Conservation (phyloP, 2,329 filamentous ascomycete genomes). For the Nemania sp. region DNA sequence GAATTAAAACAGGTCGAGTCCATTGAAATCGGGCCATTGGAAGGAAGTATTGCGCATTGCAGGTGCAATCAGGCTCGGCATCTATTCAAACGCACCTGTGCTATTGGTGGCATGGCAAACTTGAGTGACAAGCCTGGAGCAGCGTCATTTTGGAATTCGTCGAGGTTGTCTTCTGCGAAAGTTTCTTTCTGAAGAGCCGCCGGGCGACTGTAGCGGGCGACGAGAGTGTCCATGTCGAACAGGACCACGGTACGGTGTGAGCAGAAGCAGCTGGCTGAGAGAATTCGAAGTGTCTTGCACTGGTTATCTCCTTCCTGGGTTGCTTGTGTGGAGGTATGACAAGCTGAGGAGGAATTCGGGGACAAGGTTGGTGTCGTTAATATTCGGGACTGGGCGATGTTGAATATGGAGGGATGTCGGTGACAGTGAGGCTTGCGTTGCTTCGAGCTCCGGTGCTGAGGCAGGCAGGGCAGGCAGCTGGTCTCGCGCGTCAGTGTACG, state of each 20-base stretch:
- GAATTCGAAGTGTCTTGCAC: background rate
- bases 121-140: conserved; percentile 81
- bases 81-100: conserved; percentile 82
- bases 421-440: conserved; percentile 9
- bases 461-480: conserved; percentile 37
- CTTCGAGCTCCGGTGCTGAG: conserved; percentile 7
- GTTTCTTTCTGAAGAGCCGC: conserved; percentile 72
- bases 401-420: conserved; percentile 14
- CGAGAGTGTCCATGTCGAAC: conserved; percentile 81
- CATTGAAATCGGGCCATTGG: too few relatives aligned
- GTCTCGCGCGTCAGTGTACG: conserved; percentile 36
- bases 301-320: conserved; percentile 4
- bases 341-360: background rate
- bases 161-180: conserved; percentile 71
- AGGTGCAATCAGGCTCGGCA: too few relatives aligned
- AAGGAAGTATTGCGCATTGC: too few relatives aligned
- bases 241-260: conserved; percentile 1
- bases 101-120: conserved; percentile 92
- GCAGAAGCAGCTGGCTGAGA: background rate
- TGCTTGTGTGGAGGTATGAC: conserved; percentile 6
- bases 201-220: conserved; percentile 86
- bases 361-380: conserved; percentile 23
- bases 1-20: too few relatives aligned
- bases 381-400: conserved; percentile 11
- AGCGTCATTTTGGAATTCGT: conserved; percentile 71